Base-by-base conservation (phyloP, 2,329 filamentous ascomycete species). In the Ascochyta fabae region DNA sequence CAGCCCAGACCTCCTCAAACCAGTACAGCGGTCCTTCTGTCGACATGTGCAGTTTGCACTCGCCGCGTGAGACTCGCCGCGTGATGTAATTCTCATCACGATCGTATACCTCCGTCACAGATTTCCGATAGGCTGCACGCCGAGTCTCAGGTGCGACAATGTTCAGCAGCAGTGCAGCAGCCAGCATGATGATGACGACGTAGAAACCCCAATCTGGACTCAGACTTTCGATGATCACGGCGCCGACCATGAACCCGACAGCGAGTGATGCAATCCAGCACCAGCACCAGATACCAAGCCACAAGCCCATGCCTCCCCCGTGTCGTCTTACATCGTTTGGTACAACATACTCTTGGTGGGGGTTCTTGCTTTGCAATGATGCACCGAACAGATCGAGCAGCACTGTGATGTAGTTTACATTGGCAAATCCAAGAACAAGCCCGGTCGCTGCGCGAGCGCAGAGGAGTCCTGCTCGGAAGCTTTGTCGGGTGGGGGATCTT, bases 221-320 rank as follows among this genome's bases (percentile, higher is more conserved):
- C 31, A 87, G 73, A 4, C 31, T 41, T 60, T 88, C 84, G 64
- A 92, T 91, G 63, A 92, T 84, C 34, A 82, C 77, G 10, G 89
- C 88, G 3, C 90, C 90, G 35, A 90, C 79, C 53, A 90, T 77
- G 67, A 92, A 93, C 0, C 90, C 90, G 34, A 91, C 69, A 0
- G 86, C 85, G 22, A 92, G 80, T 22, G 88, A 90, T 6, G 87
- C 88, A 64, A 90, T 86, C 74, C 85, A 90, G 69, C 88, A 90
- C 86, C 88, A 93, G 0, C 88, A 88, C 89, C 71, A 74, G 38
- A 74, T 68, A 7, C 72, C 72, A 6, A 92, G 50, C 90, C 90
- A 93, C n/a, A 90, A 78, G 0, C 90, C 90, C 78, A 92, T 87
- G 0, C 90, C 90, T 12, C 90, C 89, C 7, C 90, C 90, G 67